phyloP scores from a whole-genome alignment of 1,139 yeast genomes.

The Lodderomyces elongisporus region DNA sequence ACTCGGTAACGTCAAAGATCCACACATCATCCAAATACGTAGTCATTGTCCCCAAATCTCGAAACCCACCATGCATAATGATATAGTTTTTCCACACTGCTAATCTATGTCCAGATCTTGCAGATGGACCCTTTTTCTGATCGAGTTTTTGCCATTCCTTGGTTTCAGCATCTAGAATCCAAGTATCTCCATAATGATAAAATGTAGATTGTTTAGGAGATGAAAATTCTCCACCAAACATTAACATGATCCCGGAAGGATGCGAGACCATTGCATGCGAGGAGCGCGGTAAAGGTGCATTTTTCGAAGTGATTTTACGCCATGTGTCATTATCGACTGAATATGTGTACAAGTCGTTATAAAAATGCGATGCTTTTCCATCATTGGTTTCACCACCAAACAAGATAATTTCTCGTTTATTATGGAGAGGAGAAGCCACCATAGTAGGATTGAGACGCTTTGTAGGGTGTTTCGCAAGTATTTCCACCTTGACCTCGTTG shows the following conservation, averaged over 20 bases:
- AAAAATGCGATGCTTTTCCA: constrained; percentile 59
- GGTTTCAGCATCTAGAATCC: constrained; percentile 79
- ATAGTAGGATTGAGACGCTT: constrained; percentile 70
- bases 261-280: constrained; percentile 94
- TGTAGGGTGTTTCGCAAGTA: constrained; percentile 50
- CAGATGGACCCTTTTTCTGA: constrained; percentile 62
- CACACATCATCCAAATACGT: constrained; percentile 83
- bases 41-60: constrained; percentile 81
- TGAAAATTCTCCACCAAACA: constrained; percentile 97
- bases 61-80: constrained; percentile 84
- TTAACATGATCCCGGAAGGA: constrained; percentile 76
- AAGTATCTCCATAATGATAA: constrained; percentile 94
- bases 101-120: constrained; percentile 90
- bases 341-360: constrained; percentile 75
- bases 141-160: constrained; percentile 93
- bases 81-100: constrained; percentile 88
- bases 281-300: constrained; percentile 87
- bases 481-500: constrained; percentile 62
- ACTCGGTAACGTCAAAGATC: constrained; percentile 85
- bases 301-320: constrained; percentile 75
- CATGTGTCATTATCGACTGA: constrained; percentile 75
- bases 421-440: constrained; percentile 72
- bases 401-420: constrained; percentile 68
- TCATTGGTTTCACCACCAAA: constrained; percentile 83
- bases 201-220: constrained; percentile 94